Conservation (phyloP, 2,329 filamentous ascomycete genomes). For the Phaeophleospora eucalypticola region DNA sequence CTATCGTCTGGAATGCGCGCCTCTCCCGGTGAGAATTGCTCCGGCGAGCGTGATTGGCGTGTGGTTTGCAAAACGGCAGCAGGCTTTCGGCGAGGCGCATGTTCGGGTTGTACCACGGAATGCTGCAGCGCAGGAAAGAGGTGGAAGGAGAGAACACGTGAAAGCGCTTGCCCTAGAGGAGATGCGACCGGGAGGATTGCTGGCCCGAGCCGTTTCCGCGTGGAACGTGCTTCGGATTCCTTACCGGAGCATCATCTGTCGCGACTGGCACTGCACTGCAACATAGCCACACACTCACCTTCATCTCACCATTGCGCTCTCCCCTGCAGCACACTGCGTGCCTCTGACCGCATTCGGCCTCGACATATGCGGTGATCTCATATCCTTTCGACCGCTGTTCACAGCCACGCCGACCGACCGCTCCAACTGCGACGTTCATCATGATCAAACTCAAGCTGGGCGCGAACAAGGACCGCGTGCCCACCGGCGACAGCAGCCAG, state of each 20-base stretch:
- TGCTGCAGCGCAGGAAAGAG: too few species aligned
- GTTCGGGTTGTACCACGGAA: neutral
- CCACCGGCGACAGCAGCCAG: neutral
- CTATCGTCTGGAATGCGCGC: neutral
- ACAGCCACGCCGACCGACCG: neutral
- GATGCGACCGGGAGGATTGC: too few species aligned
- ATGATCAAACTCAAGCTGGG: conserved; percentile 25
- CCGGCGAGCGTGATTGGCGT: too few species aligned
- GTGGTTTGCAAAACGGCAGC: neutral
- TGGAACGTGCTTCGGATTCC: too few species aligned
- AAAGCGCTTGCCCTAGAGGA: too few species aligned
- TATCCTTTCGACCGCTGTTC: neutral
- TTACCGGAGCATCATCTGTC: too few species aligned
- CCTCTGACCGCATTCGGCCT: neutral
- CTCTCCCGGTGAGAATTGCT: too few species aligned
- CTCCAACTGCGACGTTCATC: neutral
- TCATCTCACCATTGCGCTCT: neutral
- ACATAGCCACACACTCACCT: conserved; percentile 4
- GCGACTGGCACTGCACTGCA: too few species aligned
- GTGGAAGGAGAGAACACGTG: too few species aligned
- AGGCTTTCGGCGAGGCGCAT: neutral
- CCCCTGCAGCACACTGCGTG: conserved; percentile 1
- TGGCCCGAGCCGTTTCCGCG: too few species aligned
- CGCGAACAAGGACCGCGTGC: conserved; percentile 6
- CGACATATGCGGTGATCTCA: neutral